Base-by-base conservation (phyloP, 768 basidiomycete genomes). In the Trametes sanguinea region DNA sequence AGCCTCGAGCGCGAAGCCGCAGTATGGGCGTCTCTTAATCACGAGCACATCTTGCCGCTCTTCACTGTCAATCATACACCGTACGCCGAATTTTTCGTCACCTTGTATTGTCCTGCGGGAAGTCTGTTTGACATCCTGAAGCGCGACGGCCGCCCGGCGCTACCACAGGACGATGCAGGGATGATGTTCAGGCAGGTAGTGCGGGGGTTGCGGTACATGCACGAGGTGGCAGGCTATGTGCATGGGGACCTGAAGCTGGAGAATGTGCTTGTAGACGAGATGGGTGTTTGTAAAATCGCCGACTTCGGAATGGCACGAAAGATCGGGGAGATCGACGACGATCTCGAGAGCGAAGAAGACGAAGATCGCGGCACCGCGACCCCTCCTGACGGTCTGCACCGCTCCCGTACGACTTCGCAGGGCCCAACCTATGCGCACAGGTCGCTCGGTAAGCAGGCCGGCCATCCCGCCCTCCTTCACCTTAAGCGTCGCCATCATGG, bases 221-320 rank as follows among this genome's bases (percentile, higher is more conserved):
- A 96, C 73, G 84, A 88, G 61, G 83, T 84, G 44, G 88, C 86
- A 30, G 76, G 81, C 7, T 84, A 89, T 67, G 89, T 95, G 56
- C 96, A 99, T 77, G 85, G 94, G 68, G 97, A 99, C 76, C 79
- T 99, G 74, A 99, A 99, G 78, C 84, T 97, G 61, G 97, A 98
- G 76, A 99, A 99, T 77, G 86, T 98, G 51, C 84, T 98, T 45
- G 87, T 95, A 55, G 93, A 95, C 73, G 90, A 92, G 72, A 86
- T 84, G 79, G 90, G 92, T 57, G 82, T 87, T n/a, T 94, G 93
- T 78, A 85, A 86, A 70, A 88, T 96, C 35, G 79, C 80, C 46
- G 94, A 95, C 76, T 95, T 95, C 76, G 92, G 93, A 51, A 84
- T 95, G 78, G 81, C 91, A 17, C 81, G 83, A 69, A 79, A 78